Evolutionary conservation across 2,329 filamentous ascomycete species (phyloP), one percentile per base, ranked within the genome.

Genomic region (Stemphylium vesicarium): DNA sequence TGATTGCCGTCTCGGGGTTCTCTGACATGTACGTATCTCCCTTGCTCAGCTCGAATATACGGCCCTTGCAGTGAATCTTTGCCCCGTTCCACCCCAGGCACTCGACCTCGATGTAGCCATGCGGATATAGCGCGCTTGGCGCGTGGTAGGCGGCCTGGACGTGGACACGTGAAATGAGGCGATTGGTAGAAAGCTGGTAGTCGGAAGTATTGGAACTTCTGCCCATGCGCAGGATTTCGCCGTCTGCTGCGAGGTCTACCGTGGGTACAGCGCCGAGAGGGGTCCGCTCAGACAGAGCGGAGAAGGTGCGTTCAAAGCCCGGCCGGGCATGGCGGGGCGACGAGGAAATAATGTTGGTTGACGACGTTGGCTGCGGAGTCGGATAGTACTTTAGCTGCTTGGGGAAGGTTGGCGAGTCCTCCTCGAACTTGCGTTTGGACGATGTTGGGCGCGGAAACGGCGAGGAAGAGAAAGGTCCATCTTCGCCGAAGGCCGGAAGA

Each of bases 21-120:
- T 96, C 91, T 53, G 92, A 96, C 41, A 88, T 89, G 76, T 97
- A 98, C 44, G 86, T 90, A 73, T 96, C 92, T 15, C 90, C 92
- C 79, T 96, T 97, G 61, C 82, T 83, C 68, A 99, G 78, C 63
- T 96, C 91, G 81, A 91, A 94, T 3, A 91, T 89, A 63, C 88
- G 87, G 52, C 92, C 92, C 77, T 94, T 89, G 80, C 92, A 97
- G 78, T 96, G 92, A 64, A 99, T 79, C 79, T 92, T 96, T 63
- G 95, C 82, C 13, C 95, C 95, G 75, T 99, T 99, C 94, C 94
- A 98, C 18, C 95, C 95, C 69, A 90, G 85, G 81, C 95, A 99
- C 69, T 91, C 84, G 66, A 99, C 89, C 76, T 96, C 91, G 41
- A 99, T 85, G 75, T 87, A 88, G 74, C 90, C 91, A 59, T 86